Percentiles rank a stretch among this genome's conserved stretches.
Evolutionary conservation across 2,329 filamentous ascomycete species (phyloP).

Genomic region (Didymella glomerata): DNA sequence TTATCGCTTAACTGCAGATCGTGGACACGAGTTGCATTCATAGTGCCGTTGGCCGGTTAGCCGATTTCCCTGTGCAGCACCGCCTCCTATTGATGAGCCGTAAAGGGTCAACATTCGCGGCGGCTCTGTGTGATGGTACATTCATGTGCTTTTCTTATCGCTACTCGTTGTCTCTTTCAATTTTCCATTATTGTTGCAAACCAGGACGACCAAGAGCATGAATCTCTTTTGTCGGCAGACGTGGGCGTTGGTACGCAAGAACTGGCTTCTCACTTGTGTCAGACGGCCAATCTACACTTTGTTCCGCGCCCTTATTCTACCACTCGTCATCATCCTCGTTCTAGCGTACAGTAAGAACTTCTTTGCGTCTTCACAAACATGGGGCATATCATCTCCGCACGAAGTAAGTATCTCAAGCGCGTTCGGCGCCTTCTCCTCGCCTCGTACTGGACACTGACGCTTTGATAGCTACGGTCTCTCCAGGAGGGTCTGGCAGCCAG

Average conservation of each 20-base stretch:
- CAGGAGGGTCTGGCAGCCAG: slow-evolving; percentile 28
- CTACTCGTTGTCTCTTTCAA: background rate
- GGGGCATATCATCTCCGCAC: slow-evolving; percentile 35
- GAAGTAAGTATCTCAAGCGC: slow-evolving; percentile 23
- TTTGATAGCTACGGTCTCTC: slow-evolving; percentile 29
- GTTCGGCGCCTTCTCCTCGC: background rate
- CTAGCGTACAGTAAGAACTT: slow-evolving; percentile 36
- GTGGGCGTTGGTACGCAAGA: slow-evolving; percentile 39
- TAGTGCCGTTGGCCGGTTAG: background rate
- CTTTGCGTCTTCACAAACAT: slow-evolving; percentile 31
- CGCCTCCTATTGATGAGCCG: background rate
- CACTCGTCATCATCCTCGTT: slow-evolving; percentile 33
- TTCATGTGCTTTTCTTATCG: background rate
- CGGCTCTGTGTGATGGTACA: background rate
- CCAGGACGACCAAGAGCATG: slow-evolving; percentile 14
- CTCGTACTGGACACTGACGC: background rate
- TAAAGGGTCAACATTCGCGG: background rate
- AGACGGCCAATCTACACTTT: slow-evolving; percentile 33
- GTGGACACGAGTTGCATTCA: background rate
- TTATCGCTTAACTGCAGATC: slow-evolving; percentile 2
- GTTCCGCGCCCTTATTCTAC: slow-evolving; percentile 36
- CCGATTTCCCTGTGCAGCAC: background rate
- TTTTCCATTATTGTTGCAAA: background rate
- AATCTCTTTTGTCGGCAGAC: slow-evolving; percentile 33
- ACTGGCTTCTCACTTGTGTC: slow-evolving; percentile 35